Conservation (phyloP, 1,139 yeast species). For the Yamadazyma sp. region DNA sequence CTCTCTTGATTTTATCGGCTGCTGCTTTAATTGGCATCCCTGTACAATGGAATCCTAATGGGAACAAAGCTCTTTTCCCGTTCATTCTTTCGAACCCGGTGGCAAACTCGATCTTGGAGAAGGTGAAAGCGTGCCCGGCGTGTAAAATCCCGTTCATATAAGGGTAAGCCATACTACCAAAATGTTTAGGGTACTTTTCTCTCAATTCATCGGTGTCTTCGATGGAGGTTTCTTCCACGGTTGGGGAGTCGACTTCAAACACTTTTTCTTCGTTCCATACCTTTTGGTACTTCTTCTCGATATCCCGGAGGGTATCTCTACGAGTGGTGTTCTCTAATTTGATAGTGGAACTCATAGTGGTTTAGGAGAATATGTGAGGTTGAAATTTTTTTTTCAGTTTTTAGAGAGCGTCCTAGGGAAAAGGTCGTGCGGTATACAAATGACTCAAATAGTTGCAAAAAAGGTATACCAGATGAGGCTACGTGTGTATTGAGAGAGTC, state of each 20-base stretch:
- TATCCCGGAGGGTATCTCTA: constrained; percentile 88
- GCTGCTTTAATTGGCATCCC: constrained; percentile 99
- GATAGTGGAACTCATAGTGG: constrained; percentile 42
- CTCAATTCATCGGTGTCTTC: constrained; percentile 71
- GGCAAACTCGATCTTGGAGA: constrained; percentile 92
- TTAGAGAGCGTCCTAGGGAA: constrained; percentile 3
- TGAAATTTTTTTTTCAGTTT: constrained; percentile 8
- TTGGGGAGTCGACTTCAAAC: constrained; percentile 88
- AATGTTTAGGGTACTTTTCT: constrained; percentile 78
- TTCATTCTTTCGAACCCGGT: constrained; percentile 93
- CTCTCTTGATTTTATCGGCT: constrained; percentile 93
- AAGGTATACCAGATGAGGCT: not conserved
- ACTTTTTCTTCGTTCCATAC: constrained; percentile 83
- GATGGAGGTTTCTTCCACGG: constrained; percentile 60
- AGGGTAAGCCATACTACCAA: constrained; percentile 96
- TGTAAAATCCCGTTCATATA: constrained; percentile 99
- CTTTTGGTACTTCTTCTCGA: constrained; percentile 87
- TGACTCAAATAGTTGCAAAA: constrained; percentile 6
- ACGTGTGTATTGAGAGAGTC: not conserved
- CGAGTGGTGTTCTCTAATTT: constrained; percentile 68
- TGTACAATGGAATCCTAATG: constrained; percentile 98
- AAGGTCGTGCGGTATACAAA: constrained; percentile 5
- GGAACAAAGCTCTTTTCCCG: constrained; percentile 91
- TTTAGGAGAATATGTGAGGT: not conserved
- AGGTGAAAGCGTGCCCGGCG: constrained; percentile 95